These are phyloP conservation scores for Chlorencoelia australis DNA, from an alignment of 2,329 filamentous ascomycete species.

Conservation along the genomic window DNA sequence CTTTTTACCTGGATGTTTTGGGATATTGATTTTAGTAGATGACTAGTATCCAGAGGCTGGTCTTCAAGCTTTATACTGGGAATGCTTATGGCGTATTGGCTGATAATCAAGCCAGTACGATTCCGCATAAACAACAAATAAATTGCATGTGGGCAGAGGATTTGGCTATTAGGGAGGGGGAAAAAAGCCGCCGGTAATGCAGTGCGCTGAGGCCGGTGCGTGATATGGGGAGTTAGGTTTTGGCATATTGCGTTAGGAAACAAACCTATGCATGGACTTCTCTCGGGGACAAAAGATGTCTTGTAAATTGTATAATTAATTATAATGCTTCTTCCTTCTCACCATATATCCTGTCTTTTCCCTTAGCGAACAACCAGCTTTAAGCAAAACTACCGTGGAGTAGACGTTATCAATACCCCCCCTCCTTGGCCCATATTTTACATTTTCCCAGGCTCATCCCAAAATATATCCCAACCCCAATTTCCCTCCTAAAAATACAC, in stretches of 20 bases:
- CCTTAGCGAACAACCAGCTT: neutral
- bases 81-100: no score
- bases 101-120: no score
- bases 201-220: constrained; percentile 18
- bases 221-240: constrained; percentile 9
- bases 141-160: neutral
- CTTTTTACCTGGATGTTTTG: constrained; percentile 2
- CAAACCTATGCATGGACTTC: constrained; percentile 1
- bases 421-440: neutral
- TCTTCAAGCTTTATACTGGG: no score
- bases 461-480: neutral
- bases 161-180: neutral
- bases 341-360: neutral
- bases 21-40: neutral
- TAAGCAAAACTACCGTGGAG: neutral
- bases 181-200: constrained; percentile 19
- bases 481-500: neutral
- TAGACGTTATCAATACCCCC: no score
- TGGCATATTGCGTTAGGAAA: constrained; percentile 8
- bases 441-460: neutral
- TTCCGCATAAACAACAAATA: no score
- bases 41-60: no score
- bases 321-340: constrained; percentile 1
- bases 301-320: constrained; percentile 3
- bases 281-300: neutral